These are phyloP conservation scores for Suillus subluteus DNA, from an alignment of 768 basidiomycete species.

Conservation along the genomic window DNA sequence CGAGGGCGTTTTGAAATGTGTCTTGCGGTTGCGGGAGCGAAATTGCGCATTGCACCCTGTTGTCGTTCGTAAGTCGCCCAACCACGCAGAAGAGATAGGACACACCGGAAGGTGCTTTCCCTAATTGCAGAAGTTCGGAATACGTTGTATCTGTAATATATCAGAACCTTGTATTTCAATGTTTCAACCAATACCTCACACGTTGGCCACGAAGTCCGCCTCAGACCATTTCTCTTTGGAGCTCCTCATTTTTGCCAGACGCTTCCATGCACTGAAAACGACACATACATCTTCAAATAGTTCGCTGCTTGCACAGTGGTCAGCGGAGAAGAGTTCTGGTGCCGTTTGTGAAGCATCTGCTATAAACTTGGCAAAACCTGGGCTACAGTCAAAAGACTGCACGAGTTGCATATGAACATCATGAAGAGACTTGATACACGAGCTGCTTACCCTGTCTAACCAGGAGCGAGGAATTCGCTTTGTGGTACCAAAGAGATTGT, in stretches of 20 bases:
- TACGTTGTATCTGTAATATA: conserved; percentile 45
- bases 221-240: conserved; percentile 54
- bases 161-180: not conserved
- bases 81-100: conserved; percentile 2
- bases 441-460: conserved; percentile 41
- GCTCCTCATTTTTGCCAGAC: conserved; percentile 45
- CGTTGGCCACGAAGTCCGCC: conserved; percentile 57
- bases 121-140: conserved; percentile 50
- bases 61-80: not conserved
- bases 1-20: conserved; percentile 27
- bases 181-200: conserved; percentile 39
- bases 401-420: not conserved
- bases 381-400: conserved; percentile 7
- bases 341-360: conserved; percentile 35
- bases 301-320: conserved; percentile 22
- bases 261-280: conserved; percentile 50
- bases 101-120: conserved; percentile 47
- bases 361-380: conserved; percentile 23
- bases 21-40: conserved; percentile 50
- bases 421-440: not conserved
- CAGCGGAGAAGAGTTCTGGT: conserved; percentile 44
- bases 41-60: conserved; percentile 52
- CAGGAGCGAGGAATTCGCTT: conserved; percentile 44
- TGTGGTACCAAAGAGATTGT: conserved; percentile 41
- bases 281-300: conserved; percentile 42